Percentiles rank a stretch among this genome's conserved stretches.
phyloP scores from a whole-genome alignment of 805 yeast genomes.

The Tetrapisispora arboricola region DNA sequence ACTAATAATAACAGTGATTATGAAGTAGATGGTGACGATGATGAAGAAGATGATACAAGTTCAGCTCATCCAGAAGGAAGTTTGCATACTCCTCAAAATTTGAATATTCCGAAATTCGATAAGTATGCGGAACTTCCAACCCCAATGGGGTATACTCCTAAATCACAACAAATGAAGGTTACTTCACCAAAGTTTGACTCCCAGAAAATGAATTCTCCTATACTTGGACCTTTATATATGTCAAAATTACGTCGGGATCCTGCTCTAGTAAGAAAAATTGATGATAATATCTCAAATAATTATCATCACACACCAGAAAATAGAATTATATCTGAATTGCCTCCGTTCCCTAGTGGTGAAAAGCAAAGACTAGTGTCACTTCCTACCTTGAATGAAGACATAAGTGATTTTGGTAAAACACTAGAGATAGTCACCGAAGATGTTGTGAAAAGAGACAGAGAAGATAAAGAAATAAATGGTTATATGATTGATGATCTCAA shows the following conservation, averaged over 20 bases:
- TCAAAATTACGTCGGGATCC: conserved; percentile 11
- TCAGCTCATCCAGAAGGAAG: not conserved
- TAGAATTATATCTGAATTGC: conserved; percentile 22
- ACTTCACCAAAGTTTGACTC: not conserved
- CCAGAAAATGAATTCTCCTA: conserved; percentile 9
- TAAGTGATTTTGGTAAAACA: not conserved
- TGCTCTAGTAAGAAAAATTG: conserved; percentile 2
- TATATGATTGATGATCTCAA: conserved; percentile 11
- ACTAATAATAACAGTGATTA: conserved; percentile 1
- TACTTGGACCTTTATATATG: conserved; percentile 7
- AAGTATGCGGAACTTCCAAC: conserved; percentile 23
- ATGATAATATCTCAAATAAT: conserved; percentile 3
- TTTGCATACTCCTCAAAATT: conserved; percentile 14
- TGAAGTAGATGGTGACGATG: not conserved
- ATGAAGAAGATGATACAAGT: not conserved
- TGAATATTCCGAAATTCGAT: conserved; percentile 17
- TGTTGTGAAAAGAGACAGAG: conserved; percentile 7
- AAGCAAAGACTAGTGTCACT: conserved; percentile 20
- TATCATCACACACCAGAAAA: conserved; percentile 3
- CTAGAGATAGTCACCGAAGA: not conserved
- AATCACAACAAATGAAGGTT: conserved; percentile 9
- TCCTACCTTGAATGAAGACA: conserved; percentile 17
- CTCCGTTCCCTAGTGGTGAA: conserved; percentile 11
- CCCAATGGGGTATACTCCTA: conserved; percentile 24
- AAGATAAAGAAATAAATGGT: conserved; percentile 9